Conservation (phyloP, 805 yeast species). For the Saccharomyces eubayanus region DNA sequence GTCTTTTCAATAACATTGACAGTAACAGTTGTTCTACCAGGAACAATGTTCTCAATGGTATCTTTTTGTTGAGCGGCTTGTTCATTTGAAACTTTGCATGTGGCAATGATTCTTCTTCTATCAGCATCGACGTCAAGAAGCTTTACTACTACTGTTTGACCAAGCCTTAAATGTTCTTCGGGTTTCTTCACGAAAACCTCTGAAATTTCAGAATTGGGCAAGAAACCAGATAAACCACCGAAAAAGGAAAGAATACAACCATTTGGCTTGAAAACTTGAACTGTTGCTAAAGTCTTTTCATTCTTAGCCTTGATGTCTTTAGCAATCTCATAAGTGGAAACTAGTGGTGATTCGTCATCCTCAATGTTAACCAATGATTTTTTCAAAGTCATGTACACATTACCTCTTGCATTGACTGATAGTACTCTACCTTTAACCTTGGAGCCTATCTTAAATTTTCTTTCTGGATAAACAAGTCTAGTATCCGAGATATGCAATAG, state of each 20-base stretch:
- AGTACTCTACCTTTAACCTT: slow-evolving; percentile 71
- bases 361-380: slow-evolving; percentile 65
- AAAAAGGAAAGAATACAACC: slow-evolving; percentile 85
- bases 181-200: slow-evolving; percentile 79
- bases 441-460: slow-evolving; percentile 79
- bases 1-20: slow-evolving; percentile 65
- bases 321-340: slow-evolving; percentile 43
- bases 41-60: slow-evolving; percentile 39
- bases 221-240: slow-evolving; percentile 65
- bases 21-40: slow-evolving; percentile 55
- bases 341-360: slow-evolving; percentile 26
- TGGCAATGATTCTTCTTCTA: slow-evolving; percentile 51
- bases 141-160: slow-evolving; percentile 75
- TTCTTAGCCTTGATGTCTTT: slow-evolving; percentile 35
- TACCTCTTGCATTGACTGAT: slow-evolving; percentile 39
- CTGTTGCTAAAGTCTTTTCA: slow-evolving; percentile 58
- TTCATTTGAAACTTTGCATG: slow-evolving; percentile 60
- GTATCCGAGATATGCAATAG: slow-evolving; percentile 75
- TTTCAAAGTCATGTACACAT: slow-evolving; percentile 62
- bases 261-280: slow-evolving; percentile 56
- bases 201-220: slow-evolving; percentile 83
- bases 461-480: slow-evolving; percentile 78
- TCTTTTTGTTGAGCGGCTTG: slow-evolving; percentile 40
- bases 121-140: slow-evolving; percentile 49
- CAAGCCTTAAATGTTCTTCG: slow-evolving; percentile 66